phyloP scores from a whole-genome alignment of 352 stramenopile genomes.

The Phytopythium mirpurense region DNA sequence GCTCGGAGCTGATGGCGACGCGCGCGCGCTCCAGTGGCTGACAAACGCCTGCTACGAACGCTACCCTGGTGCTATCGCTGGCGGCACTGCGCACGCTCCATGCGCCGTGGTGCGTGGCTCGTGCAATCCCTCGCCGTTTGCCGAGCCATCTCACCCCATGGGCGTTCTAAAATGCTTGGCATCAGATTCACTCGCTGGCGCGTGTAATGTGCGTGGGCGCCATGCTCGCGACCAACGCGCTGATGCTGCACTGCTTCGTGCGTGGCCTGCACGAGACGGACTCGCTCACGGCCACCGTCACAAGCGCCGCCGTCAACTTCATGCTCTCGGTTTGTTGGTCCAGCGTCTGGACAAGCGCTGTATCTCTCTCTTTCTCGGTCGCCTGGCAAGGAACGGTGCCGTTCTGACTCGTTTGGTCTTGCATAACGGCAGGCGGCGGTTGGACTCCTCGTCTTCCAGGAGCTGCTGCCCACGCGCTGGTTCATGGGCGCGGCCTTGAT shows the following conservation, averaged over 20 bases:
- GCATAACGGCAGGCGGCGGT: conserved; percentile 44
- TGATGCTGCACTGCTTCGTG: conserved; percentile 84
- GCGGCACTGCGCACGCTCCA: background rate
- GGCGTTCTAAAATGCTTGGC: too few relatives aligned
- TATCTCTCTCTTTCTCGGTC: too few relatives aligned
- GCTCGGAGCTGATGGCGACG: conserved; percentile 34
- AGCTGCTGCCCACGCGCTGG: conserved; percentile 66
- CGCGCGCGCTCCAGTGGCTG: conserved; percentile 19
- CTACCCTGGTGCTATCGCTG: background rate
- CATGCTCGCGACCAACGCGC: conserved; percentile 65
- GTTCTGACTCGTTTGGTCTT: background rate
- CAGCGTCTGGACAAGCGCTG: too few relatives aligned
- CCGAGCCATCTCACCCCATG: background rate
- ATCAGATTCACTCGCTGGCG: conserved; percentile 20
- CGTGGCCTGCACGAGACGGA: conserved; percentile 80
- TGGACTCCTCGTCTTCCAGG: conserved; percentile 59
- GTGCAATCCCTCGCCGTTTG: too few relatives aligned
- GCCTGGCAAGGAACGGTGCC: too few relatives aligned
- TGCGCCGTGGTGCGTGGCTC: conserved; percentile 12
- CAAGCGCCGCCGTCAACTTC: conserved; percentile 77
- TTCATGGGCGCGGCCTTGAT: conserved; percentile 73
- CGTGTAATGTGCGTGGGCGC: conserved; percentile 53
- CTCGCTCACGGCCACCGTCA: conserved; percentile 82
- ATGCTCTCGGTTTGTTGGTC: conserved; percentile 47
- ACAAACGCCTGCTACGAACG: conserved; percentile 16